These are phyloP conservation scores for Cryphonectria parasitica DNA, from an alignment of 2,329 filamentous ascomycete species.

Conservation along the genomic window DNA sequence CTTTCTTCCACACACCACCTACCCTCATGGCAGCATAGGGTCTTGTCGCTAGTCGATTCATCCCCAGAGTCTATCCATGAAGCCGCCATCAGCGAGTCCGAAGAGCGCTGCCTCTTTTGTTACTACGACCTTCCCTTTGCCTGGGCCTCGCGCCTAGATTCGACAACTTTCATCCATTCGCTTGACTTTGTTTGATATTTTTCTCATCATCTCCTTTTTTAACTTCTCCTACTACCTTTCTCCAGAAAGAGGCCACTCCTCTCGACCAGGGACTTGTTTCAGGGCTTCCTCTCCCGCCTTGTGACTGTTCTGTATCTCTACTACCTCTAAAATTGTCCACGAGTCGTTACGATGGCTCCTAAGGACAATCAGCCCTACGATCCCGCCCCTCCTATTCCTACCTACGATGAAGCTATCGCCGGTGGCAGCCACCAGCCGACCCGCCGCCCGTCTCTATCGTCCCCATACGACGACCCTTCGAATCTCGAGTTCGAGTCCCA, in stretches of 20 bases:
- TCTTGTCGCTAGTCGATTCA: conserved; percentile 4
- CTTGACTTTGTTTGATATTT: neutral
- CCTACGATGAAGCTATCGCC: conserved; percentile 79
- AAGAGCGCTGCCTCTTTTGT: conserved; percentile 27
- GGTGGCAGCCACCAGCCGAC: conserved; percentile 59
- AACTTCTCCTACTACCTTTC: neutral
- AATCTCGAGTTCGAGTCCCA: conserved; percentile 64
- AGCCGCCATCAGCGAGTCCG: conserved; percentile 19
- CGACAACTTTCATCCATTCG: neutral
- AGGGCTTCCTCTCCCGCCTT: neutral
- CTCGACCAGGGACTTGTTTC: neutral
- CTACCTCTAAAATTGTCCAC: neutral
- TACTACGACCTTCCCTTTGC: conserved; percentile 14
- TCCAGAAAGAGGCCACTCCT: neutral
- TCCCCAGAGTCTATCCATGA: conserved; percentile 21
- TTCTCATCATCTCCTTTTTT: neutral
- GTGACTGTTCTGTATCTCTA: neutral
- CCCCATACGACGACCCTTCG: conserved; percentile 63
- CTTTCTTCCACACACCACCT: neutral
- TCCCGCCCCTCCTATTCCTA: conserved; percentile 74
- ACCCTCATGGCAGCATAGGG: conserved; percentile 5
- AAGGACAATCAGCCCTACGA: conserved; percentile 63
- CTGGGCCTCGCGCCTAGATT: neutral
- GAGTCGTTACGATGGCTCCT: conserved; percentile 40
- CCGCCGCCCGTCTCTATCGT: conserved; percentile 39